Base-by-base conservation (phyloP, 108 stramenopile species). In the Asterionellopsis glacialis region DNA sequence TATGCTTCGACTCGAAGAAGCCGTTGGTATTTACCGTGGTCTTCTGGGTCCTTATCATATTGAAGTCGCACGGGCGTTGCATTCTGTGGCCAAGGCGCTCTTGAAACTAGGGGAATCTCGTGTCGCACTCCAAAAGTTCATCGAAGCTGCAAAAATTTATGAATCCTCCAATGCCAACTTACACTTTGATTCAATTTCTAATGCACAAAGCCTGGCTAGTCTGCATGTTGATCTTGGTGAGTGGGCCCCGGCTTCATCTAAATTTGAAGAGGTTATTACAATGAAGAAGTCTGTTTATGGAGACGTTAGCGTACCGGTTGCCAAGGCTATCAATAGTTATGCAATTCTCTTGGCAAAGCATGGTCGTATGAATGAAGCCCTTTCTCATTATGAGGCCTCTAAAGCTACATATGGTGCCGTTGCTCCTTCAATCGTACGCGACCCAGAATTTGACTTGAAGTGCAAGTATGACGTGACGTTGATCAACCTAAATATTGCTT, bases 401-500 rank as follows among this genome's bases (percentile, higher is more conserved):
- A 74, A 72, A 43, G n/a, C 51, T 33, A 88, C 81, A 0, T 92
- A 88, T 56, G 57, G 76, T 45, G 41, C 53, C 12, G 64, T 74
- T 28, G 70, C 76, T 15, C 57, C 74, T 50, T 77, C 82, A 41
- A 67, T 89, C n/a, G 69, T 76, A 40, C 69, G 68, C 10, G 77
- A 82, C 45, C 77, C 84, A 22, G 88, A 90, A 53, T 89, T 87
- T 48, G 83, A 87, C 14, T 72, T 84, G 42, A 88, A 88, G 69
- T 88, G 87, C 75, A 88, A 82, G 28, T 93, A 89, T 58, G 91
- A 93, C 44, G 69, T 88, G 45, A 85, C 91, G 11, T 64, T 93
- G 55, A 93, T 93, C 65, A 83, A 83, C 60, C 62, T 93, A 25
- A 93, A 93, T 54, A 93, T 93, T 74, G 91, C 91, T 11, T 93